These are phyloP conservation scores for Antonospora locustae DNA, from an alignment of 371 early-diverging fungal species.

Conservation along the genomic window DNA sequence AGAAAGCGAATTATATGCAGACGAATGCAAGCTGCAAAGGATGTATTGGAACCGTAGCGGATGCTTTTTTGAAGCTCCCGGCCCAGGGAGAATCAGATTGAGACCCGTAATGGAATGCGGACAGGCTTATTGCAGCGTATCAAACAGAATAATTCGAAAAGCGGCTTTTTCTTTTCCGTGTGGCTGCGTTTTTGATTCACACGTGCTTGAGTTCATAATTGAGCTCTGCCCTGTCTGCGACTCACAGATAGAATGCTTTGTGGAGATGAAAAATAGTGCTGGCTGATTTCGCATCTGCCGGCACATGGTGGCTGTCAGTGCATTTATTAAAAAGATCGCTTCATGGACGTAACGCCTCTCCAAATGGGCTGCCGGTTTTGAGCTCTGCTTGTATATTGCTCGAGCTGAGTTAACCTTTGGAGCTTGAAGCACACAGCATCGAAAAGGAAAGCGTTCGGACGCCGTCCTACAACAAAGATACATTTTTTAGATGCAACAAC, in stretches of 20 bases:
- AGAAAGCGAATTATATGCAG: not conserved
- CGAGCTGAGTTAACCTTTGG: too few species aligned
- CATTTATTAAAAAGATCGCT: too few species aligned
- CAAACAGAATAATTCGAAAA: not conserved
- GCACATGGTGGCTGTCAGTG: too few species aligned
- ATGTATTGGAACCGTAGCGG: not conserved
- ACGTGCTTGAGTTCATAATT: not conserved
- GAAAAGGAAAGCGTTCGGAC: too few species aligned
- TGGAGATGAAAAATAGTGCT: not conserved
- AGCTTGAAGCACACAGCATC: too few species aligned
- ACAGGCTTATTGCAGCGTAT: not conserved
- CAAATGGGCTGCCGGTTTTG: too few species aligned
- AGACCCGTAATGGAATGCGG: not conserved
- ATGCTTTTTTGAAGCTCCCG: not conserved
- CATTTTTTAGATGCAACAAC: too few species aligned
- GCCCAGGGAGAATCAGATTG: not conserved
- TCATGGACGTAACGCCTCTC: too few species aligned
- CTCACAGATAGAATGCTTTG: not conserved
- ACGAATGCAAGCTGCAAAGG: not conserved
- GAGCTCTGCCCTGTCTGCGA: not conserved
- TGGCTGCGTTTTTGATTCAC: not conserved
- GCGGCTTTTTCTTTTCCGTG: not conserved
- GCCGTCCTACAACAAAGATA: too few species aligned
- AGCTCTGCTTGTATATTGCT: too few species aligned
- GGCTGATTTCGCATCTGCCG: too few species aligned